phyloP scores from a whole-genome alignment of 2,329 filamentous ascomycete species.

The Aplosporella prunicola region DNA sequence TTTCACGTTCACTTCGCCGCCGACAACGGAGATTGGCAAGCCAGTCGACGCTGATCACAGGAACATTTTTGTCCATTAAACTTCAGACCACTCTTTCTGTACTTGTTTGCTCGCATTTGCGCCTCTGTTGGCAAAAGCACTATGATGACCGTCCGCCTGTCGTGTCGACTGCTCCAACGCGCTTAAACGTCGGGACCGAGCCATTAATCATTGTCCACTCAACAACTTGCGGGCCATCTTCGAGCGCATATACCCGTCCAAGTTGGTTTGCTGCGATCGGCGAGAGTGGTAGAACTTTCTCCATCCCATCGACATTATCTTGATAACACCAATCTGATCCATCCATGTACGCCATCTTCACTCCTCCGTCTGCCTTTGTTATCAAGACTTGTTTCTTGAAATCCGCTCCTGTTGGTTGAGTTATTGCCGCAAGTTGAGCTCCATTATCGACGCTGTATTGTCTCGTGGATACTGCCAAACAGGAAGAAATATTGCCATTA shows the following conservation, averaged over 20 bases:
- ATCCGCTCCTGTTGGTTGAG: not conserved
- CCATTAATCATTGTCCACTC: not conserved
- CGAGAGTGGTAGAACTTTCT: not conserved
- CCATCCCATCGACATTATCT: constrained; percentile 1
- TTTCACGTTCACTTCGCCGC: too few relatives aligned
- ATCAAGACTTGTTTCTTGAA: constrained; percentile 4
- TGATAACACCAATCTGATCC: not conserved
- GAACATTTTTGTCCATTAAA: too few relatives aligned
- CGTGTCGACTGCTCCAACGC: not conserved
- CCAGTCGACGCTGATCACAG: too few relatives aligned
- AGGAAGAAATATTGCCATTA: not conserved
- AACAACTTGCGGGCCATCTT: not conserved
- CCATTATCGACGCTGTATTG: not conserved
- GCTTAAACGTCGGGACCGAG: not conserved
- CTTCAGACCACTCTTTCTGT: too few relatives aligned
- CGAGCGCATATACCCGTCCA: constrained; percentile 3
- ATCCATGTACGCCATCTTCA: constrained; percentile 8
- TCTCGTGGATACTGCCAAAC: not conserved
- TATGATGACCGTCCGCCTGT: too few relatives aligned
- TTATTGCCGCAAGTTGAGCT: constrained; percentile 1
- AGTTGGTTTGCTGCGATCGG: constrained; percentile 5
- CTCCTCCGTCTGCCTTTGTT: not conserved
- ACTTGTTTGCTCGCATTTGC: too few relatives aligned
- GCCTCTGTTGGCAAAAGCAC: too few relatives aligned
- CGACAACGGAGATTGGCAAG: too few relatives aligned